A percentile compares a stretch with the other conserved stretches of the same genome.
Conservation (phyloP, 495 filamentous ascomycete genomes). For the Talaromyces stipitatus region DNA sequence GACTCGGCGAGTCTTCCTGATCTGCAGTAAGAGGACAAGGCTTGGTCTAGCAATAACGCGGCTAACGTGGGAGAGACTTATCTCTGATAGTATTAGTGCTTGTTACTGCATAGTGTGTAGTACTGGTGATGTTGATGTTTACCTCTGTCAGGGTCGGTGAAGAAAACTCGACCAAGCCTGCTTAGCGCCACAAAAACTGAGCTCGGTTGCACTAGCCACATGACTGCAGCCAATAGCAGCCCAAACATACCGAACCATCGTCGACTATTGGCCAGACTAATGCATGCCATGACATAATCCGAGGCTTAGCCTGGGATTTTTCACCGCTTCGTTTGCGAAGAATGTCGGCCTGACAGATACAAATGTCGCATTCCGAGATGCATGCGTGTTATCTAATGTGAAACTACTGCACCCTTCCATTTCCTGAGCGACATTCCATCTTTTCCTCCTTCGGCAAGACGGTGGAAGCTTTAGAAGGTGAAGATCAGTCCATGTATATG, state of each 20-base stretch:
- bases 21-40: neutral
- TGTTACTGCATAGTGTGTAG: no score
- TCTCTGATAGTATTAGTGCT: no score
- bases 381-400: no score
- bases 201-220: conserved; percentile 1
- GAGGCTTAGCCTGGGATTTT: neutral
- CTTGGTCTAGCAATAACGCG: no score
- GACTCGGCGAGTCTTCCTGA: neutral
- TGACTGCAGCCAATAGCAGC: neutral
- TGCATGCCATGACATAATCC: neutral
- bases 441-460: neutral
- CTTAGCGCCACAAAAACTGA: conserved; percentile 2
- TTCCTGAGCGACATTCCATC: neutral
- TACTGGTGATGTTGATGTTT: neutral
- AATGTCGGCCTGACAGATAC: neutral
- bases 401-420: neutral
- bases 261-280: neutral
- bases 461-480: neutral
- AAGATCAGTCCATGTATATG: neutral
- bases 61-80: no score
- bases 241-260: neutral
- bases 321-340: neutral
- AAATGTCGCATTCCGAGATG: neutral
- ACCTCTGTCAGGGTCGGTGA: conserved; percentile 6
- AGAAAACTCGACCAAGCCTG: neutral